A percentile compares a stretch with the other conserved stretches of the same genome.
Evolutionary conservation across 257 asterid genomes (phyloP).

Genomic region (Solanum pinnatisectum): DNA sequence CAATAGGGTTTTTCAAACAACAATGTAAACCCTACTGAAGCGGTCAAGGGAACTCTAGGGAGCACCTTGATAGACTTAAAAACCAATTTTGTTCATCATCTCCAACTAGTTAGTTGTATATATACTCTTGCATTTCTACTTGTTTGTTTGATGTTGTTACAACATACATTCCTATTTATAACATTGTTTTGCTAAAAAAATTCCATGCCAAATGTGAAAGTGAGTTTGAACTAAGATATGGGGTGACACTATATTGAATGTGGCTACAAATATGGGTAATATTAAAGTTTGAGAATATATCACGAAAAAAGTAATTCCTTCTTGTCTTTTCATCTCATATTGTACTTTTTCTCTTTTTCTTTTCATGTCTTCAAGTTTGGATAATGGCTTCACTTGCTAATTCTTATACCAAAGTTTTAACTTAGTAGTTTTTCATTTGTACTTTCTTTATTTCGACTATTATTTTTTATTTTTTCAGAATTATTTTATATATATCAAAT

Average conservation of each 20-base stretch:
- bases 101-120: not conserved
- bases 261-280: not conserved
- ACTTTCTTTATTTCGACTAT: too few relatives aligned
- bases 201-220: not conserved
- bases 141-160: not conserved
- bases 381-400: not conserved
- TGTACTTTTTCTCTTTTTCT: not conserved
- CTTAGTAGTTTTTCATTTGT: too few relatives aligned
- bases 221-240: not conserved
- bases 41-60: slow-evolving; percentile 17
- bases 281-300: not conserved
- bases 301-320: not conserved
- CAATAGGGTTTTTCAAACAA: not conserved
- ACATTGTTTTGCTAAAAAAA: not conserved
- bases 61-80: not conserved
- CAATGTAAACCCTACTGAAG: not conserved
- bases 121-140: not conserved
- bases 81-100: not conserved
- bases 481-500: too few relatives aligned
- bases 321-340: not conserved
- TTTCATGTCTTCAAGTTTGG: not conserved
- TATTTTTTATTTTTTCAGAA: too few relatives aligned
- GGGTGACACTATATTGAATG: not conserved
- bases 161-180: not conserved
- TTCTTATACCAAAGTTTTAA: not conserved